Conservation (phyloP, 2,329 filamentous ascomycete species). For the Neospermospora avenae region DNA sequence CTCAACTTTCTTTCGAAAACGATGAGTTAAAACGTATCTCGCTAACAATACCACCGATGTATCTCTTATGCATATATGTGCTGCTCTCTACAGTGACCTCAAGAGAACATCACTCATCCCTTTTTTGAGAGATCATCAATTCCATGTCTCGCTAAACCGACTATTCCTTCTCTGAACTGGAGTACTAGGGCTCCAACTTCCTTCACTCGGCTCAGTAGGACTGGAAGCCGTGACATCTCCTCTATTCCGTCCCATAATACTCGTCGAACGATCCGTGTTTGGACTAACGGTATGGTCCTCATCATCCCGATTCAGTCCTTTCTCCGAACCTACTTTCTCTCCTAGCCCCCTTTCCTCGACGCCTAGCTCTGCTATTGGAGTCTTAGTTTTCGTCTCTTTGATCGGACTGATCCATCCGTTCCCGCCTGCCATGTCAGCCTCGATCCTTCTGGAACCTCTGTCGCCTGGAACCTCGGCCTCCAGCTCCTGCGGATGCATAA, state of each 20-base stretch:
- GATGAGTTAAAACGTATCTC: too few relatives aligned
- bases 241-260: constrained; percentile 17
- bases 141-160: constrained; percentile 21
- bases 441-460: background rate
- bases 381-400: constrained; percentile 9
- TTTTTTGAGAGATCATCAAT: background rate
- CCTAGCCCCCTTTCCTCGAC: constrained; percentile 15
- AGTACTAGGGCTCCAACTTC: constrained; percentile 16
- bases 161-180: constrained; percentile 20
- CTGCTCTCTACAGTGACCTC: background rate
- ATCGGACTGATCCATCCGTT: constrained; percentile 10
- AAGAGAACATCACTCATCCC: background rate
- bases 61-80: background rate
- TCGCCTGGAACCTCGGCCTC: constrained; percentile 16
- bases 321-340: background rate
- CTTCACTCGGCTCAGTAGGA: constrained; percentile 14
- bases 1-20: too few relatives aligned
- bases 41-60: too few relatives aligned
- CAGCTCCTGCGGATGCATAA: constrained; percentile 30
- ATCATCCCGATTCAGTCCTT: background rate
- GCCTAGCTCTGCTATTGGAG: constrained; percentile 15
- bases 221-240: constrained; percentile 6
- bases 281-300: constrained; percentile 18
- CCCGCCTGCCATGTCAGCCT: constrained; percentile 1
- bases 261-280: constrained; percentile 30